phyloP scores from a whole-genome alignment of 306 rosid genomes.

The Acacia crassicarpa region DNA sequence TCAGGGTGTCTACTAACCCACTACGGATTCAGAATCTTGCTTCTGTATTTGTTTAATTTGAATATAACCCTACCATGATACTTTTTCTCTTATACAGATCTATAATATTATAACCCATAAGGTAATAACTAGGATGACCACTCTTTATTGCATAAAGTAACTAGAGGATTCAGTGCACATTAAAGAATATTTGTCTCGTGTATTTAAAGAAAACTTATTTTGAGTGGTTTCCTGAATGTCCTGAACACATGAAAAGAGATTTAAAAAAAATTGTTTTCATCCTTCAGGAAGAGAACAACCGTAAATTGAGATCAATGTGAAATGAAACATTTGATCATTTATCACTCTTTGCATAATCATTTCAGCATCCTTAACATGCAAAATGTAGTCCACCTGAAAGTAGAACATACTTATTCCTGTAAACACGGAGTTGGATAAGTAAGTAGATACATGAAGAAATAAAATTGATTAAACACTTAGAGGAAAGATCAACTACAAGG shows the following conservation, averaged over 20 bases:
- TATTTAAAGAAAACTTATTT: constrained; percentile 17
- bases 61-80: background rate
- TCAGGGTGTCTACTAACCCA: constrained; percentile 6
- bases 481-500: constrained; percentile 16
- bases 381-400: constrained; percentile 84
- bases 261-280: background rate
- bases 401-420: constrained; percentile 22
- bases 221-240: constrained; percentile 25
- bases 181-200: background rate
- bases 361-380: constrained; percentile 81
- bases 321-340: constrained; percentile 70
- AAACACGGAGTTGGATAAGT: constrained; percentile 17
- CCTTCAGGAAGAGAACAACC: constrained; percentile 14
- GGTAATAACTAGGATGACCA: background rate
- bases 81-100: background rate
- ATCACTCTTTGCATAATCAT: constrained; percentile 65
- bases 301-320: constrained; percentile 18
- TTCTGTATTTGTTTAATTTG: constrained; percentile 11
- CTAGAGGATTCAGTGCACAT: constrained; percentile 6
- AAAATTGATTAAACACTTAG: constrained; percentile 13
- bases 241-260: constrained; percentile 14
- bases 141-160: constrained; percentile 13
- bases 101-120: no score
- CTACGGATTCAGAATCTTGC: constrained; percentile 16
- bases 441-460: constrained; percentile 10